phyloP scores from a whole-genome alignment of 2,329 filamentous ascomycete species.

The Beauveria bassiana region DNA sequence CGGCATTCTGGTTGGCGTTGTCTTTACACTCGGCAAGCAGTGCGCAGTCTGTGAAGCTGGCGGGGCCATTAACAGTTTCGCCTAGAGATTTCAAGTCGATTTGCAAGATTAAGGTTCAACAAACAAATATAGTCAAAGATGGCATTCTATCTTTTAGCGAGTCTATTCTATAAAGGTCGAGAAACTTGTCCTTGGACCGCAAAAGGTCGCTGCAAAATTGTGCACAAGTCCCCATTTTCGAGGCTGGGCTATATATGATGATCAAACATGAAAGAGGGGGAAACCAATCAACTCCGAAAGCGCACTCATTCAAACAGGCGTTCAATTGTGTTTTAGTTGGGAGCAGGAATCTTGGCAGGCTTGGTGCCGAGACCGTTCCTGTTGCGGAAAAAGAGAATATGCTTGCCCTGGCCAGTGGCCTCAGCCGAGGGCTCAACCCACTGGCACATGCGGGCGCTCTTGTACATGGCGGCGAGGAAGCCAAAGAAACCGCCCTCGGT shows the following conservation, averaged over 20 bases:
- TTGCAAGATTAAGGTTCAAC: neutral
- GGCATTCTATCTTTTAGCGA: neutral
- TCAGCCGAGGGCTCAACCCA: conserved; percentile 92
- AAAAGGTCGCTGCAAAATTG: neutral
- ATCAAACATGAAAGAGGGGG: neutral
- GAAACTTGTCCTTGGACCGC: neutral
- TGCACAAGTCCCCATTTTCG: neutral
- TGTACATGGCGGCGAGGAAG: conserved; percentile 80
- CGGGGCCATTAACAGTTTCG: too few species aligned
- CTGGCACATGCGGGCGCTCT: conserved; percentile 77
- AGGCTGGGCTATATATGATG: conserved; percentile 2
- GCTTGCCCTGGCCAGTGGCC: conserved; percentile 71
- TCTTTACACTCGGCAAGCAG: too few species aligned
- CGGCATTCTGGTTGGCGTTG: too few species aligned
- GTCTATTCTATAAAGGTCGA: conserved; percentile 4
- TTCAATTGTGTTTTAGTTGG: neutral
- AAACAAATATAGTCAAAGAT: neutral
- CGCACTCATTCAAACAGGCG: neutral
- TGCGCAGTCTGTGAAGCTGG: too few species aligned
- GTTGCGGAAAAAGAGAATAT: conserved; percentile 93
- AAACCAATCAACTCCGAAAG: neutral
- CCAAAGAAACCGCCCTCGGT: conserved; percentile 67
- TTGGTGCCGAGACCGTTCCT: conserved; percentile 71
- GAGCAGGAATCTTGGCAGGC: conserved; percentile 18
- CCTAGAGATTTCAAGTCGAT: too few species aligned